Percentiles rank a stretch among this genome's conserved stretches.
Conservation (phyloP, 75 land plant species). For the Selaginella tamariscina region DNA sequence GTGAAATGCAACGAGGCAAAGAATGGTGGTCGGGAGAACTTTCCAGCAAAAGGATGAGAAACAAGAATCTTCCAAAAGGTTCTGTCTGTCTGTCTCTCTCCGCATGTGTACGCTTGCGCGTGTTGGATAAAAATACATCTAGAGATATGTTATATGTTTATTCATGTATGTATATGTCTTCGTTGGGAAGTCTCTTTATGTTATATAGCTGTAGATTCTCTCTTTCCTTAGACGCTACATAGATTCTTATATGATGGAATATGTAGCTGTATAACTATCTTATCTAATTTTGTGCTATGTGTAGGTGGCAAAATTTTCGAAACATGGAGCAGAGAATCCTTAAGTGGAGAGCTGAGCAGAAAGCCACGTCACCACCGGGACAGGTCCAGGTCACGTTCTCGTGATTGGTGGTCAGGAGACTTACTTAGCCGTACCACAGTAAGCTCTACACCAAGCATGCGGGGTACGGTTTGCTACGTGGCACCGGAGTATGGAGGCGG, state of each 20-base stretch:
- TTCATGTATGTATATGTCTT: too few species aligned
- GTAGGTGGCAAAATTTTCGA: background rate
- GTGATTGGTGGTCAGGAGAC: background rate
- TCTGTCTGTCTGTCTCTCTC: too few species aligned
- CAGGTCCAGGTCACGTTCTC: background rate
- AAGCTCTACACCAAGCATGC: slow-evolving; percentile 88
- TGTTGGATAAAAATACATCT: too few species aligned
- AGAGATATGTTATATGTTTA: too few species aligned
- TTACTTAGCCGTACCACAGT: slow-evolving; percentile 34
- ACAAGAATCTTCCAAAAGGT: too few species aligned
- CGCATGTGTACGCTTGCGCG: too few species aligned
- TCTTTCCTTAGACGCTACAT: too few species aligned
- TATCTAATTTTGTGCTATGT: too few species aligned
- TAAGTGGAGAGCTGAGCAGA: slow-evolving; percentile 38
- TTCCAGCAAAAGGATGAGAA: background rate
- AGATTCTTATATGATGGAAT: too few species aligned
- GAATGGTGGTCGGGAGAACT: slow-evolving; percentile 6
- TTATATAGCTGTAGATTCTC: too few species aligned
- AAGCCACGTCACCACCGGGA: background rate
- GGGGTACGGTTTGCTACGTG: slow-evolving; percentile 91
- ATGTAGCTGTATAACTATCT: too few species aligned
- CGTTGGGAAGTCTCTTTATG: too few species aligned
- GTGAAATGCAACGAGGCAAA: slow-evolving; percentile 6
- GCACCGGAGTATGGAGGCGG: slow-evolving; percentile 89
- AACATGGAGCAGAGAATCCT: slow-evolving; percentile 12